A percentile compares a stretch with the other conserved stretches of the same genome.
These are phyloP conservation scores for Plasmodium blacklocki DNA, from an alignment of 169 alveolate genomes.

Conservation along the genomic window DNA sequence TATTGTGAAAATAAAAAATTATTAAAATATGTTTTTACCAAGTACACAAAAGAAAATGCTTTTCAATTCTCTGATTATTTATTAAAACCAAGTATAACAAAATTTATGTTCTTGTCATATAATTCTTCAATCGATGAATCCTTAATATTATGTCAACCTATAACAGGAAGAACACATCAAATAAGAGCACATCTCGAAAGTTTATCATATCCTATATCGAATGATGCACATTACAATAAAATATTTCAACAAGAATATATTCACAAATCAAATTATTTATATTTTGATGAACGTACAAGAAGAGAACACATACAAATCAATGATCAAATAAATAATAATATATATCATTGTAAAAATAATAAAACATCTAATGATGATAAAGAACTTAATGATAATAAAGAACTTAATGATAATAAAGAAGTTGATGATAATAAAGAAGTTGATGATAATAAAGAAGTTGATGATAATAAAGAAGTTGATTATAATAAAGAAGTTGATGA, in stretches of 20 bases:
- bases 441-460: too few relatives aligned
- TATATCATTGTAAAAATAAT: neutral
- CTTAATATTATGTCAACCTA: conserved; percentile 93
- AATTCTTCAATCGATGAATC: conserved; percentile 90
- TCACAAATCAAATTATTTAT: conserved; percentile 72
- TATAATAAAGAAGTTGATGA: too few relatives aligned
- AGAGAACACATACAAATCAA: conserved; percentile 58
- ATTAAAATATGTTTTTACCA: conserved; percentile 69
- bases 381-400: too few relatives aligned
- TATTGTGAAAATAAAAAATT: conserved; percentile 69
- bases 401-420: too few relatives aligned
- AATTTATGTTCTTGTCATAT: conserved; percentile 85
- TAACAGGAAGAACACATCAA: conserved; percentile 98
- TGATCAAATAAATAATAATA: conserved; percentile 40
- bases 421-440: too few relatives aligned
- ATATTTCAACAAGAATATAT: conserved; percentile 70
- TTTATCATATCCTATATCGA: conserved; percentile 94
- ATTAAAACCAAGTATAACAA: conserved; percentile 81
- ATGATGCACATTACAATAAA: conserved; percentile 81
- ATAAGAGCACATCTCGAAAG: conserved; percentile 95
- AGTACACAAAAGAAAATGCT: conserved; percentile 26
- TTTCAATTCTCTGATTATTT: conserved; percentile 9
- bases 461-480: too few relatives aligned
- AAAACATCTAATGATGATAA: neutral
- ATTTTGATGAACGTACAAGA: conserved; percentile 71